Base-by-base conservation (phyloP, 2,329 filamentous ascomycete genomes). In the Colletotrichum euphorbiae region DNA sequence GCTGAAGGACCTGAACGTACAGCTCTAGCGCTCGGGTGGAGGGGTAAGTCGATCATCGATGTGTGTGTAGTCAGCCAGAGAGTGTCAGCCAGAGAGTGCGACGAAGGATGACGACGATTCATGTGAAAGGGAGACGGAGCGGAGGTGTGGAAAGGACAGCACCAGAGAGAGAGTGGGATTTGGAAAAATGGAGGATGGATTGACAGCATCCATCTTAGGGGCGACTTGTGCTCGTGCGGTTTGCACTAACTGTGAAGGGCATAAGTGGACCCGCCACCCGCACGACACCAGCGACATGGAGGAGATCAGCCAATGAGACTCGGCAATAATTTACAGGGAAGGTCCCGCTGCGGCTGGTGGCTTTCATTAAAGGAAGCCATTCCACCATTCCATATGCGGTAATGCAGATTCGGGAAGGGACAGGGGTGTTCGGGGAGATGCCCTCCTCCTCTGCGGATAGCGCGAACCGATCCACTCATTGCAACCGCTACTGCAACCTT, bases 401-500 rank as follows among this genome's bases (percentile, higher is more conserved):
- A 57, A 50, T 40, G 59, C 46, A 61, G 59, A 56, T 56, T 48
- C 19, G 33, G 31, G 56, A n/a, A 36, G 31, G 50, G 17, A 43
- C 17, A 13, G 11, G 51, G 43, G 48, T 15, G 17, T 7, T 6
- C 6, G 48, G 48, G 48, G 28, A 33, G 48, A 28, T 51, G 12
- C 48, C 28, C 13, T 6, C 28, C 13, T 6, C 15, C 42, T 24
- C 42, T 46, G 15, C 28, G 19, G 11, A 33, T 67, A 56, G 63
- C 51, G 54, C 65, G 52, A 64, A 68, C 65, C 54, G 48, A 19
- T 40, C 65, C 65, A 68, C 45, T 28, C 6, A 28, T 24, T 50
- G 38, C 64, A 40, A 64, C 58, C 64, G 59, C 64, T 68, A 68
- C 66, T 68, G 61, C 66, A 68, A 66, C 66, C 66, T 69, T 69